phyloP scores from a whole-genome alignment of 164 flowering plant genomes.

The Sextonia rubra region DNA sequence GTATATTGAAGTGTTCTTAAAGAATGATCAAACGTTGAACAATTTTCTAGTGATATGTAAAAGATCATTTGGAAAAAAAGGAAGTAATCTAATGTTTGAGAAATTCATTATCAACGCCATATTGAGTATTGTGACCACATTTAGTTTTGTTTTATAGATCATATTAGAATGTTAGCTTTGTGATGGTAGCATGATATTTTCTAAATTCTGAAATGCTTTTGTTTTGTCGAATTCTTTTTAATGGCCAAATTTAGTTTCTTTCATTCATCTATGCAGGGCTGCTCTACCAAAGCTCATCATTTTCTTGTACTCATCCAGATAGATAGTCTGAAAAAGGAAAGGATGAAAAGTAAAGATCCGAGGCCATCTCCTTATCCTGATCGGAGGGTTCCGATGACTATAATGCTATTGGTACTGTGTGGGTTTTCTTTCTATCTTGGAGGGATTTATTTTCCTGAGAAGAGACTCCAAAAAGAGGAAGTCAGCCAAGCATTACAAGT shows the following conservation, averaged over 20 bases:
- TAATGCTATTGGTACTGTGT: slow-evolving; percentile 67
- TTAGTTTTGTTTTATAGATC: background rate
- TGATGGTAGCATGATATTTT: background rate
- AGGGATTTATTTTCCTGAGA: slow-evolving; percentile 70
- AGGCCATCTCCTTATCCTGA: slow-evolving; percentile 51
- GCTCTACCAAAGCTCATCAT: background rate
- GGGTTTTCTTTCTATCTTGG: slow-evolving; percentile 96
- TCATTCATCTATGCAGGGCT: background rate
- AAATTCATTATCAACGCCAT: no score
- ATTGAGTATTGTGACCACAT: no score
- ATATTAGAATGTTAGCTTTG: background rate
- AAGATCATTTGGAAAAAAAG: no score
- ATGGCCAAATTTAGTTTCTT: background rate
- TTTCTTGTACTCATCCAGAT: slow-evolving; percentile 17
- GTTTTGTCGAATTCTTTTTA: background rate
- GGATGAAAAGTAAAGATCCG: slow-evolving; percentile 77
- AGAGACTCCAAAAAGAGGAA: slow-evolving; percentile 25
- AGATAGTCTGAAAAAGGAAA: slow-evolving; percentile 17
- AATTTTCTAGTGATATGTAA: no score
- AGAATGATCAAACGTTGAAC: no score
- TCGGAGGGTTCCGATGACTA: slow-evolving; percentile 52
- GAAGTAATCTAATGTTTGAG: no score
- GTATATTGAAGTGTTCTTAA: no score
- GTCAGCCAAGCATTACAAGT: slow-evolving; percentile 25
- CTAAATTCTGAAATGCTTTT: no score